These are phyloP conservation scores for Ajuga reptans DNA, from an alignment of 305 asterid species.

Conservation along the genomic window DNA sequence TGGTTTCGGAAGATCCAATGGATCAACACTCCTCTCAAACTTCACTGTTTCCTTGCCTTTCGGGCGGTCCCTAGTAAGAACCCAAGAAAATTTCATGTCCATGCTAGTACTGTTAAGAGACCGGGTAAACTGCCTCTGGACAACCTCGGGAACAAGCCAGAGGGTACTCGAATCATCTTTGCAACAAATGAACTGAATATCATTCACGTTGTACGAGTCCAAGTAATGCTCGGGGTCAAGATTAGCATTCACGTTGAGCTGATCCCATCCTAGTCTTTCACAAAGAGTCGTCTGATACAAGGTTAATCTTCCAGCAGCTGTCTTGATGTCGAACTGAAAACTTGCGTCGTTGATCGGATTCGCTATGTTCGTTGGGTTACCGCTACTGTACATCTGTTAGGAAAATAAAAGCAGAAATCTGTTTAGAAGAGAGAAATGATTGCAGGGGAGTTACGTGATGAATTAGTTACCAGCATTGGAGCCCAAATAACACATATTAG, in stretches of 20 bases:
- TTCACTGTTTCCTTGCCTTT: slow-evolving; percentile 88
- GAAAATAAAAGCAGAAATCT: not conserved
- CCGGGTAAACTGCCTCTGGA: slow-evolving; percentile 51
- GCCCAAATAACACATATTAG: slow-evolving; percentile 97
- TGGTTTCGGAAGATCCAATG: slow-evolving; percentile 58
- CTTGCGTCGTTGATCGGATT: slow-evolving; percentile 90
- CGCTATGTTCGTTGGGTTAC: slow-evolving; percentile 94
- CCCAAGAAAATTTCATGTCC: slow-evolving; percentile 76
- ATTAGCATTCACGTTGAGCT: slow-evolving; percentile 32
- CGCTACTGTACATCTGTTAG: slow-evolving; percentile 91
- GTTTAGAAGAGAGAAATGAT: not conserved
- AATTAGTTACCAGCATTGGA: slow-evolving; percentile 85
- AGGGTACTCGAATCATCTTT: slow-evolving; percentile 73
- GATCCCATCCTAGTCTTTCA: slow-evolving; percentile 68
- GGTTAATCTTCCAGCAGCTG: slow-evolving; percentile 70
- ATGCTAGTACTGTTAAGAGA: slow-evolving; percentile 46
- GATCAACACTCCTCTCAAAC: slow-evolving; percentile 57
- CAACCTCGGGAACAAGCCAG: slow-evolving; percentile 83
- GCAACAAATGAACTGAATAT: slow-evolving; percentile 87
- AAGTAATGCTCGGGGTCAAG: slow-evolving; percentile 60
- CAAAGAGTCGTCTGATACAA: slow-evolving; percentile 87
- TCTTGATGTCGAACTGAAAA: slow-evolving; percentile 76
- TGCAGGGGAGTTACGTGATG: not conserved
- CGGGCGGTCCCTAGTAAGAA: slow-evolving; percentile 84
- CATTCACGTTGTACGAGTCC: slow-evolving; percentile 58